These are phyloP conservation scores for Gautieria morchelliformis DNA, from an alignment of 768 basidiomycete genomes.

Conservation along the genomic window DNA sequence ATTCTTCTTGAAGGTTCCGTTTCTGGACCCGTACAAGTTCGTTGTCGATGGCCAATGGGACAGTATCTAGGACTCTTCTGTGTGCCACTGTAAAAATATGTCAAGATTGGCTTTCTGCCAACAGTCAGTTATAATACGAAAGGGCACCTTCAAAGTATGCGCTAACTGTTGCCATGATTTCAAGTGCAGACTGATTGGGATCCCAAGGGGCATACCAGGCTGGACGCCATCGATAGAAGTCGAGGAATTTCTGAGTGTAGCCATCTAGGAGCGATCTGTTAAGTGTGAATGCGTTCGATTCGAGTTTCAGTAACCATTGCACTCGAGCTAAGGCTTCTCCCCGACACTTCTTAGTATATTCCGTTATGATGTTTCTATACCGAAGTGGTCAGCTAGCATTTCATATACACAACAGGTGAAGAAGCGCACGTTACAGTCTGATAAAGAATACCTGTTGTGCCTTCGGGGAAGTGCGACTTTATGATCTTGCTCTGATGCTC, in stretches of 20 bases:
- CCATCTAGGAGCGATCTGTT: slow-evolving; percentile 43
- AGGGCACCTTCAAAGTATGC: slow-evolving; percentile 64
- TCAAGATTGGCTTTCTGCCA: background rate
- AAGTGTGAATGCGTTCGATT: slow-evolving; percentile 40
- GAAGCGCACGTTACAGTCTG: slow-evolving; percentile 36
- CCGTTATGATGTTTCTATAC: slow-evolving; percentile 37
- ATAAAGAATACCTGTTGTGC: slow-evolving; percentile 43
- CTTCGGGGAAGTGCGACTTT: slow-evolving; percentile 36
- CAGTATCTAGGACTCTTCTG: slow-evolving; percentile 48
- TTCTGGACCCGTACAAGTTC: slow-evolving; percentile 46
- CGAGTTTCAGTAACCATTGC: slow-evolving; percentile 39
- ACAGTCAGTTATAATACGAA: background rate
- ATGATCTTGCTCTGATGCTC: slow-evolving; percentile 35
- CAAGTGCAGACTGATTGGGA: slow-evolving; percentile 35
- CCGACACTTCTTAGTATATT: slow-evolving; percentile 38
- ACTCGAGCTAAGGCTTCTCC: slow-evolving; percentile 31
- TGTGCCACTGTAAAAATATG: slow-evolving; percentile 36
- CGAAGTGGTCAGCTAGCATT: background rate
- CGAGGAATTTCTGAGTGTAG: slow-evolving; percentile 39
- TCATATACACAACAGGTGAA: no score
- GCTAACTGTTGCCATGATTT: slow-evolving; percentile 62
- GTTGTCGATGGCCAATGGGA: slow-evolving; percentile 47
- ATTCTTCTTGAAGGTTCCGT: slow-evolving; percentile 32
- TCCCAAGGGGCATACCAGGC: slow-evolving; percentile 24
- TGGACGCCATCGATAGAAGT: slow-evolving; percentile 31